A percentile compares a stretch with the other conserved stretches of the same genome.
Conservation (phyloP, 257 asterid species). For the Thymus quinquecostatus region DNA sequence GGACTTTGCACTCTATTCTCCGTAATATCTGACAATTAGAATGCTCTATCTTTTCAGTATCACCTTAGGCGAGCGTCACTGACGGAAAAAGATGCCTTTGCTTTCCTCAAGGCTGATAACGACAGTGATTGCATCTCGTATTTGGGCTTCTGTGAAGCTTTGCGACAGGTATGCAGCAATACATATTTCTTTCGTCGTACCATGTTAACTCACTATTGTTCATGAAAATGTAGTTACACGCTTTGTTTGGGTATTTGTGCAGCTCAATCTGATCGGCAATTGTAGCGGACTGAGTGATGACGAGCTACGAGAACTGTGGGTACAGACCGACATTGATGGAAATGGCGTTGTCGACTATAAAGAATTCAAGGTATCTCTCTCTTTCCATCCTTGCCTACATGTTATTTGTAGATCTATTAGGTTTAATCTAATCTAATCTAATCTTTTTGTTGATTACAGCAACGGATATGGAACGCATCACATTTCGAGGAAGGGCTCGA, state of each 20-base stretch:
- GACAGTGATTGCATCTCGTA: constrained; percentile 77
- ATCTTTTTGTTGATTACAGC: constrained; percentile 45
- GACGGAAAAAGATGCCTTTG: constrained; percentile 83
- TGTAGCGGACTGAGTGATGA: constrained; percentile 78
- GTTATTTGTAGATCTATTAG: too few relatives aligned
- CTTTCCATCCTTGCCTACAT: too few relatives aligned
- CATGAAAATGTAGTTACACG: neutral
- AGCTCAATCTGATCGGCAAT: constrained; percentile 92
- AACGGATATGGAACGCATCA: constrained; percentile 75
- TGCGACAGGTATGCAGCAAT: constrained; percentile 60
- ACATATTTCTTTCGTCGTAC: neutral
- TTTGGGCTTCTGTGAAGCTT: constrained; percentile 84
- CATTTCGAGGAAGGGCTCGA: constrained; percentile 58
- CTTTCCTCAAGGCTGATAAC: constrained; percentile 79
- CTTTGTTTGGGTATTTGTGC: constrained; percentile 32
- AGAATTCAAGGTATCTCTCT: constrained; percentile 72
- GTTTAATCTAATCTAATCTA: too few relatives aligned
- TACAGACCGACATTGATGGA: constrained; percentile 81
- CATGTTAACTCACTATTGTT: neutral
- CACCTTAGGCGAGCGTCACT: constrained; percentile 84
- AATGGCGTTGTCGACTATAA: constrained; percentile 76
- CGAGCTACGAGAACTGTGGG: constrained; percentile 87
- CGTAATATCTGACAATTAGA: neutral
- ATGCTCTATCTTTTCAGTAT: constrained; percentile 56
- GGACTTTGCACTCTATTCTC: neutral